phyloP scores from a whole-genome alignment of 2,329 filamentous ascomycete species.

The Botrytis deweyae region DNA sequence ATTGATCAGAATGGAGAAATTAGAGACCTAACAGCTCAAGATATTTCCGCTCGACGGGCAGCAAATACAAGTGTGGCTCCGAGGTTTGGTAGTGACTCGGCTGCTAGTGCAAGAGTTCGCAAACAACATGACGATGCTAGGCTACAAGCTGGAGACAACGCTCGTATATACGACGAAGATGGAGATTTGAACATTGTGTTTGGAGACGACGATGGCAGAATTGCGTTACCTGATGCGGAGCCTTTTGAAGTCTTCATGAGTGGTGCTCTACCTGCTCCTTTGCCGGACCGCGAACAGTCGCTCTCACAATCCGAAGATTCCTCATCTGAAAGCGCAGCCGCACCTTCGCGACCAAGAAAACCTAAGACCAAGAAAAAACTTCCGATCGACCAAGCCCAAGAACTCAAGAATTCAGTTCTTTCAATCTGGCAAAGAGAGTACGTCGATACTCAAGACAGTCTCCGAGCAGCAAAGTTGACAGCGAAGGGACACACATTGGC shows the following conservation, averaged over 20 bases:
- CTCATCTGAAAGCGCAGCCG: slow-evolving; percentile 43
- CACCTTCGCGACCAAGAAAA: slow-evolving; percentile 39
- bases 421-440: slow-evolving; percentile 59
- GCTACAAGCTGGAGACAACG: slow-evolving; percentile 32
- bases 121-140: slow-evolving; percentile 45
- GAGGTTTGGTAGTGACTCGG: slow-evolving; percentile 38
- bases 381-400: slow-evolving; percentile 48
- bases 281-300: slow-evolving; percentile 27
- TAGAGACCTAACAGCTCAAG: slow-evolving; percentile 44
- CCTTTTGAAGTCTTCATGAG: slow-evolving; percentile 33
- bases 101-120: slow-evolving; percentile 43
- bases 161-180: slow-evolving; percentile 26
- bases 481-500: slow-evolving; percentile 47
- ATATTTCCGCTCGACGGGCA: slow-evolving; percentile 29
- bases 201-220: slow-evolving; percentile 41
- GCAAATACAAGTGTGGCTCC: slow-evolving; percentile 18
- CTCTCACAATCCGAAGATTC: slow-evolving; percentile 29
- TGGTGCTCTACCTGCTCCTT: slow-evolving; percentile 32
- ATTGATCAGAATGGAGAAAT: slow-evolving; percentile 63
- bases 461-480: slow-evolving; percentile 45
- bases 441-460: slow-evolving; percentile 56
- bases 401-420: slow-evolving; percentile 56
- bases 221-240: slow-evolving; percentile 37
- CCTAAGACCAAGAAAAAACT: slow-evolving; percentile 44
- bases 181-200: slow-evolving; percentile 34